Conservation (phyloP, 2,329 filamentous ascomycete species). For the Setomelanomma holmii region DNA sequence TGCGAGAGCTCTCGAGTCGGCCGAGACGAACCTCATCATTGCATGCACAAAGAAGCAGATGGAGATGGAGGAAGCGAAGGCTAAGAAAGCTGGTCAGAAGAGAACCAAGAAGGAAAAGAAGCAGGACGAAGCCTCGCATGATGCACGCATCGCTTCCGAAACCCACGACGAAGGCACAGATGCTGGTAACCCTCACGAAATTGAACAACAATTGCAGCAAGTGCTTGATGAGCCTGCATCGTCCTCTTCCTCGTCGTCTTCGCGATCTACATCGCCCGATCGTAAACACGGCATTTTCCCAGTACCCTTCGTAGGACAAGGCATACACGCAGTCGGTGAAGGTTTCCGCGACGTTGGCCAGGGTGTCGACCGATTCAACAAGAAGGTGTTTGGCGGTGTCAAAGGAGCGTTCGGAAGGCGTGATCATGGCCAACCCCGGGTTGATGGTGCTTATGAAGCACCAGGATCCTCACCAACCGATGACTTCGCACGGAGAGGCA, state of each 20-base stretch:
- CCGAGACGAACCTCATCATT: slow-evolving; percentile 84
- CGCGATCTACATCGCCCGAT: slow-evolving; percentile 42
- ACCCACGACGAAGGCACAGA: slow-evolving; percentile 62
- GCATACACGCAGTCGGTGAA: slow-evolving; percentile 50
- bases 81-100: slow-evolving; percentile 66
- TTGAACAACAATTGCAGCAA: slow-evolving; percentile 58
- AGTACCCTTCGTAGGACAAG: slow-evolving; percentile 58
- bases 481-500: slow-evolving; percentile 34
- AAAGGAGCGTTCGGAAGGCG: slow-evolving; percentile 40
- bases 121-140: slow-evolving; percentile 68
- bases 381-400: slow-evolving; percentile 49
- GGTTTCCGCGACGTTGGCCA: slow-evolving; percentile 61
- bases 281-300: slow-evolving; percentile 43
- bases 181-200: slow-evolving; percentile 65
- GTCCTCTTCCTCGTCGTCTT: slow-evolving; percentile 43
- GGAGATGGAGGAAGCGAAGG: slow-evolving; percentile 69
- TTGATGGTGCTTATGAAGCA: slow-evolving; percentile 30
- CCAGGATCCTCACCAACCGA: slow-evolving; percentile 34
- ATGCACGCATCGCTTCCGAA: slow-evolving; percentile 55
- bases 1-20: slow-evolving; percentile 75
- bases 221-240: slow-evolving; percentile 47
- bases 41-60: slow-evolving; percentile 79
- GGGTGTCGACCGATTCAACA: slow-evolving; percentile 48
- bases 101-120: slow-evolving; percentile 61
- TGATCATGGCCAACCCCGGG: slow-evolving; percentile 14